Base-by-base conservation (phyloP, 129 eudicot genomes). In the Flaveria robusta region DNA sequence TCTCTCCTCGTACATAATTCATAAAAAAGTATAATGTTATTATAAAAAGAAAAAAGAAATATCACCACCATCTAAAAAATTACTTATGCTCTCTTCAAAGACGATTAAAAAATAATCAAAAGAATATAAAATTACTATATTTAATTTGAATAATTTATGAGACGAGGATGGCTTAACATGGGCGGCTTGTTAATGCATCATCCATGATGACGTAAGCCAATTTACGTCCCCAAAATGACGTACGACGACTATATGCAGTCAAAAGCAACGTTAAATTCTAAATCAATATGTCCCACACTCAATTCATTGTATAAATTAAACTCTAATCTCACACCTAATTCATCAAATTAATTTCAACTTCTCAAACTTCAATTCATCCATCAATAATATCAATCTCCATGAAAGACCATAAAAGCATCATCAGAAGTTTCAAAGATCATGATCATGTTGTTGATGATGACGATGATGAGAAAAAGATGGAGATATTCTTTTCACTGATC, bases 391-490 rank as follows among this genome's bases (percentile, higher is more conserved):
- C 39, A 34, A 5, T 29, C 15, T 8, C 22, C 66, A 81, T 81
- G 85, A 77, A 81, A 58, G 39, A 49, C 43, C 58, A 26, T 66
- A 29, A 54, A 41, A 54, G 22, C 56, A 19, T 59, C 3, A 16
- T 4, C 51, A 54, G 4, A 34, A 34, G 39, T 34, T 34, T 34
- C 39, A 34, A 7, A 34, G 39, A 34, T 34, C 39, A 34, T 5
- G 39, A 34, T 34, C 39, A 34, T 34, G 39, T 34, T 34, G 7
- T 34, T 34, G 76, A 74, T 0, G 74, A 74, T 0, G 68, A 66
- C 1, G 75, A 76, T 4, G 85, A 83, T 5, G 84, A 81, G 11
- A 54, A 80, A 76, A 80, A 86, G 74, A 83, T 86, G 87, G 90
- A 86, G 60, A 78, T 74, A 8, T 86, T 83, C 62, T 83, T 51